phyloP scores from a whole-genome alignment of 805 yeast genomes.

The Kodamaea kaohsiungensis region DNA sequence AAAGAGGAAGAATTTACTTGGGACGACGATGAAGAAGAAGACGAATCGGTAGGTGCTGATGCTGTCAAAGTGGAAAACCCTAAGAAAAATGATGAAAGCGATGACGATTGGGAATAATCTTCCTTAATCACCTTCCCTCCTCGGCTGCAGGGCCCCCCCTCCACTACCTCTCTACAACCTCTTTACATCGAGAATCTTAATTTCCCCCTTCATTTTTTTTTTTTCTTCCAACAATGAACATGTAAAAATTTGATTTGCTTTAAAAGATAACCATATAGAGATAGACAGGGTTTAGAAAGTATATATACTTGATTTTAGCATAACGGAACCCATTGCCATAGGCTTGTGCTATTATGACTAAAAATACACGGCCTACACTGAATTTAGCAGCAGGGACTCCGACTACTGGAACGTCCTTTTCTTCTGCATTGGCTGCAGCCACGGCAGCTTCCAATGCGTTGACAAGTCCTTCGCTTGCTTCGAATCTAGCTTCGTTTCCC shows the following conservation, averaged over 20 bases:
- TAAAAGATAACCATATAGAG: neutral
- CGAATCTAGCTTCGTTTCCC: neutral
- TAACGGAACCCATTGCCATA: neutral
- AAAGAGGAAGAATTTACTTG: constrained; percentile 55
- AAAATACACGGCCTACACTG: neutral
- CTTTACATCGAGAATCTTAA: neutral
- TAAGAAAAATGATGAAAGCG: constrained; percentile 27
- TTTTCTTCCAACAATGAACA: constrained; percentile 1
- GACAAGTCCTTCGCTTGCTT: neutral
- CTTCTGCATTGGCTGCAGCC: constrained; percentile 6
- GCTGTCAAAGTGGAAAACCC: constrained; percentile 7
- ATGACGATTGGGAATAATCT: constrained; percentile 62
- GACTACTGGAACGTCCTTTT: neutral
- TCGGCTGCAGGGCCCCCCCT: neutral
- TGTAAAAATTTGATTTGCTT: constrained; percentile 1
- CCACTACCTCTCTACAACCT: neutral
- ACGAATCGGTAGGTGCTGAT: neutral
- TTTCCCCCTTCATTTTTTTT: constrained; percentile 1
- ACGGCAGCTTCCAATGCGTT: constrained; percentile 2
- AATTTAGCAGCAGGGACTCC: neutral
- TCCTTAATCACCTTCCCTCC: neutral
- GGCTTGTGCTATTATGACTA: neutral
- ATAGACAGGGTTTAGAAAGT: neutral
- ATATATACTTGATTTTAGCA: neutral
- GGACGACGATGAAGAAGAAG: constrained; percentile 51